phyloP scores from a whole-genome alignment of 2,329 filamentous ascomycete species.

The Nigrograna mackinnonii region DNA sequence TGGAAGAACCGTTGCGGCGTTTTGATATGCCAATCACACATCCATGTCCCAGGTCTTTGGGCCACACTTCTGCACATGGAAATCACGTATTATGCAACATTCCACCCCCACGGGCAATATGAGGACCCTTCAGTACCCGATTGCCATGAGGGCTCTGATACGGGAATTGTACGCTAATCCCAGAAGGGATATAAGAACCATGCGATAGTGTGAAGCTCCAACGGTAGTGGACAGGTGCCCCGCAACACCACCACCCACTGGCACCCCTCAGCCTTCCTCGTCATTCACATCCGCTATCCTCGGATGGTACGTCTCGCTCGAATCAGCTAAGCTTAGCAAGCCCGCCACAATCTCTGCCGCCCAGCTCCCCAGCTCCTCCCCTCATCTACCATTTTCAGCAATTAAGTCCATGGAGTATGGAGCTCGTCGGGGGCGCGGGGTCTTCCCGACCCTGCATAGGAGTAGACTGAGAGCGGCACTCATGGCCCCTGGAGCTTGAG shows the following conservation, averaged over 20 bases:
- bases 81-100: too few species aligned
- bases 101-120: too few species aligned
- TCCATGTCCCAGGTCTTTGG: too few species aligned
- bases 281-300: conserved; percentile 5
- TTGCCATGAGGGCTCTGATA: too few species aligned
- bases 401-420: conserved; percentile 3
- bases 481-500: too few species aligned
- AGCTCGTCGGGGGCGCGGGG: background rate
- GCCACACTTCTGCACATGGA: too few species aligned
- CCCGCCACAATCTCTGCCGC: conserved; percentile 4
- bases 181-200: conserved; percentile 7
- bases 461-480: too few species aligned
- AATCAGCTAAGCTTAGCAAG: conserved; percentile 10
- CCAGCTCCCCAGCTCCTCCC: background rate
- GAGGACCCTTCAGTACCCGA: too few species aligned
- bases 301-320: conserved; percentile 3
- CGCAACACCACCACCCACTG: conserved; percentile 13
- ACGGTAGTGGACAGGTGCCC: conserved; percentile 3
- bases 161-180: too few species aligned
- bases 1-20: too few species aligned
- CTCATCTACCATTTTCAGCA: conserved; percentile 7
- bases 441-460: too few species aligned
- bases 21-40: too few species aligned
- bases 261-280: conserved; percentile 6
- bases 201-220: conserved; percentile 8